These are phyloP conservation scores for Amaranthus palmeri DNA, from an alignment of 148 eudicot species.

Conservation along the genomic window DNA sequence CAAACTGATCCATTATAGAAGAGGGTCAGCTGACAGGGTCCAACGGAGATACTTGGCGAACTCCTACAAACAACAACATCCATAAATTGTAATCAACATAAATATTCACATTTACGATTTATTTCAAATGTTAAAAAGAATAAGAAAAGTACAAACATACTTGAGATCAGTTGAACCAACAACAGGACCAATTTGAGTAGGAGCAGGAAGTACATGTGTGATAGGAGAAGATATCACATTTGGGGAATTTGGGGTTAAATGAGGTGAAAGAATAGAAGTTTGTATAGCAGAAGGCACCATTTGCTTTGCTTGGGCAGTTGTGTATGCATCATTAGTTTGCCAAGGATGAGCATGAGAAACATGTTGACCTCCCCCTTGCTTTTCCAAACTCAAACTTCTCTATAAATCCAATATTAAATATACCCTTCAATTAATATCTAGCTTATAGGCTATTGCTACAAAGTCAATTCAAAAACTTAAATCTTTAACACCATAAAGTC, in stretches of 20 bases:
- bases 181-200: constrained; percentile 28
- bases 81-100: neutral
- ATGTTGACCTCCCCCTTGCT: constrained; percentile 18
- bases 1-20: constrained; percentile 75
- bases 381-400: constrained; percentile 35
- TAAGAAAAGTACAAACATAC: constrained; percentile 22
- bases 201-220: constrained; percentile 13
- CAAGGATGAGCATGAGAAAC: constrained; percentile 25
- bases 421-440: no score
- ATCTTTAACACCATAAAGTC: no score
- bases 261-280: constrained; percentile 19
- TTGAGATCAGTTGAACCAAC: constrained; percentile 72
- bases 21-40: constrained; percentile 68
- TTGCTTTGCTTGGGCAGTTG: constrained; percentile 24
- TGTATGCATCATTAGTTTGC: constrained; percentile 24
- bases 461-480: no score
- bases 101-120: neutral
- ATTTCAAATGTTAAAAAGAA: neutral
- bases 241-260: constrained; percentile 19
- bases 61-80: constrained; percentile 34
- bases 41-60: constrained; percentile 30
- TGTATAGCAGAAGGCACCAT: constrained; percentile 22
- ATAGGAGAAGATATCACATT: constrained; percentile 12
- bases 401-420: constrained; percentile 8
- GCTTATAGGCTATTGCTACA: no score